phyloP scores from a whole-genome alignment of 1,284 basidiomycete genomes.

The Stereum hirsutum region DNA sequence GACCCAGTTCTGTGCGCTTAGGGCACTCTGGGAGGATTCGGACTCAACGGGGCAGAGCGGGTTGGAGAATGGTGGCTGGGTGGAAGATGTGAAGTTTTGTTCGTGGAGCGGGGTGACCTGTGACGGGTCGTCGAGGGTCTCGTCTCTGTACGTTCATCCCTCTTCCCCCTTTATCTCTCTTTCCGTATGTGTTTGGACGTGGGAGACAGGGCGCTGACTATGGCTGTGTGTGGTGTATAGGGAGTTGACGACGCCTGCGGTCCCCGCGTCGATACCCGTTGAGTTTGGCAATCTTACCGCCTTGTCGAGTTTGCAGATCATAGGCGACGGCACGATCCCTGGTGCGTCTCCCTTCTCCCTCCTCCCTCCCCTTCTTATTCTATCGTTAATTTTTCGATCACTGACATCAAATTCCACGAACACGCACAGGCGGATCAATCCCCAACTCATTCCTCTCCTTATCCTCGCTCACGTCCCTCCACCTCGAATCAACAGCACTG shows the following conservation, averaged over 20 bases:
- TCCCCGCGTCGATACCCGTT: constrained; percentile 34
- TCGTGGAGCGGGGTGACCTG: constrained; percentile 40
- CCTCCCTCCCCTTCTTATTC: not conserved
- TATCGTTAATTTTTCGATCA: not conserved
- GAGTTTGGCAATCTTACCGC: constrained; percentile 32
- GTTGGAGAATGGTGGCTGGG: constrained; percentile 36
- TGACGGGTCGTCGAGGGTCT: constrained; percentile 29
- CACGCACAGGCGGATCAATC: constrained; percentile 28
- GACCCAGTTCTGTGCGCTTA: constrained; percentile 41
- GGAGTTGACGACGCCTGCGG: constrained; percentile 34
- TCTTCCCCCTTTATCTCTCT: not conserved
- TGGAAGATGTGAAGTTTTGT: constrained; percentile 36
- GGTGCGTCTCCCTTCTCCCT: constrained; percentile 17
- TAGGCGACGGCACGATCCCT: constrained; percentile 33
- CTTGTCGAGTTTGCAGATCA: constrained; percentile 29
- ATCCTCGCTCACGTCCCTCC: constrained; percentile 28
- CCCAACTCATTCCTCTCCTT: constrained; percentile 29
- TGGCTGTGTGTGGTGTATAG: constrained; percentile 16
- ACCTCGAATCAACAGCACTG: constrained; percentile 37
- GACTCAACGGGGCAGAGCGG: constrained; percentile 27
- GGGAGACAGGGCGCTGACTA: not conserved
- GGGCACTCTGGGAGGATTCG: constrained; percentile 36
- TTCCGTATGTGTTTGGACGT: no score
- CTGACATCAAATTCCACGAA: constrained; percentile 1
- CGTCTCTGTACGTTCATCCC: constrained; percentile 30